Percentiles rank a stretch among this genome's conserved stretches.
phyloP scores from a whole-genome alignment of 805 yeast genomes.

The Teunomyces atbi region DNA sequence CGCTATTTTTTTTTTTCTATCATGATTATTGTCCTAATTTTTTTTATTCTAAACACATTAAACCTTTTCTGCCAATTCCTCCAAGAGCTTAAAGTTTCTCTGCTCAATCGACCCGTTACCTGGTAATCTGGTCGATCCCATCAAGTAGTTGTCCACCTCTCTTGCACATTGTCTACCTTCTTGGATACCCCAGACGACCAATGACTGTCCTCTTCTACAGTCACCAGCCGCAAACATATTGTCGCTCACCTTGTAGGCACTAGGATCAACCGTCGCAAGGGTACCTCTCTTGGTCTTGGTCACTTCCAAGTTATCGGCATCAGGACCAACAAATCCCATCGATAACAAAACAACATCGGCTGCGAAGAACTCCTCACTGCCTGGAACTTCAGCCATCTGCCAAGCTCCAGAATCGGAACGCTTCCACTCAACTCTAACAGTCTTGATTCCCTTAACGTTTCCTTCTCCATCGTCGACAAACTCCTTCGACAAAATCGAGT shows the following conservation, averaged over 20 bases:
- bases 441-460: slow-evolving; percentile 90
- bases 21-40: not conserved
- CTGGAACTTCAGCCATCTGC: slow-evolving; percentile 98
- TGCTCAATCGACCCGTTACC: slow-evolving; percentile 92
- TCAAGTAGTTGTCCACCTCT: slow-evolving; percentile 77
- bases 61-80: slow-evolving; percentile 68
- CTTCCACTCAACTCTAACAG: slow-evolving; percentile 98
- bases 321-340: slow-evolving; percentile 98
- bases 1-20: not conserved
- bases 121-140: slow-evolving; percentile 81
- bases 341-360: slow-evolving; percentile 93
- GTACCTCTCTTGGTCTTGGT: slow-evolving; percentile 84
- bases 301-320: slow-evolving; percentile 67
- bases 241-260: slow-evolving; percentile 65
- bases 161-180: slow-evolving; percentile 99
- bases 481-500: slow-evolving; percentile 91
- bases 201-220: slow-evolving; percentile 97
- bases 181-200: slow-evolving; percentile 99
- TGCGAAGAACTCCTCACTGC: slow-evolving; percentile 88
- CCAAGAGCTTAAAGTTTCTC: slow-evolving; percentile 74
- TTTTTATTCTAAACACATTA: slow-evolving; percentile 15
- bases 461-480: slow-evolving; percentile 94
- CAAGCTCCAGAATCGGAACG: slow-evolving; percentile 93
- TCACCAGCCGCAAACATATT: slow-evolving; percentile 96
- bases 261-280: slow-evolving; percentile 58